These are phyloP conservation scores for Salvia rosmarinus DNA, from an alignment of 257 asterid species.

Conservation along the genomic window DNA sequence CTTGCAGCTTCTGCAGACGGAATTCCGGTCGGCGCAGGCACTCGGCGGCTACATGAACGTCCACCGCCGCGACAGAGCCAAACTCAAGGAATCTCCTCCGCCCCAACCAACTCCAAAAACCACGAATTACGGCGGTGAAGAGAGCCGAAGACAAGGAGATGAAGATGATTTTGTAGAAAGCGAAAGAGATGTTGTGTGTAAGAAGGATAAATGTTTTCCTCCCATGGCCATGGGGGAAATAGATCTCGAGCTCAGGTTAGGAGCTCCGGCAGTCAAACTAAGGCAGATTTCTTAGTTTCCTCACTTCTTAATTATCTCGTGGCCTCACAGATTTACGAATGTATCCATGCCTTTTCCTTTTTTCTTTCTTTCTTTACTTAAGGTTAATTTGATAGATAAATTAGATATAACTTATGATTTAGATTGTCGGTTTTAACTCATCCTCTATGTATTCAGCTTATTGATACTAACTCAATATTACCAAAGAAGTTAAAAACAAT, in stretches of 20 bases:
- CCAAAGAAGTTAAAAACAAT: no score
- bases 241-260: conserved; percentile 84
- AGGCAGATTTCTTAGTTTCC: conserved; percentile 5
- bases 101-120: neutral
- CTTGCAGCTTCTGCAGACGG: conserved; percentile 65
- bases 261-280: conserved; percentile 50
- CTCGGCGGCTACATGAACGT: conserved; percentile 84
- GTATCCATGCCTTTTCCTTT: no score
- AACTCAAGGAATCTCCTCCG: conserved; percentile 51
- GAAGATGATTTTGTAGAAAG: conserved; percentile 7
- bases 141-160: neutral
- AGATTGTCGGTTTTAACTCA: neutral
- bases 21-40: conserved; percentile 71
- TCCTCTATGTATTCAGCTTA: no score
- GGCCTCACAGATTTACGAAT: no score
- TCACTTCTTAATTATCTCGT: neutral
- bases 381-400: neutral
- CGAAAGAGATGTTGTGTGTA: conserved; percentile 49
- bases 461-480: neutral
- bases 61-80: conserved; percentile 73
- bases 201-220: conserved; percentile 22
- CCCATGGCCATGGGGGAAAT: conserved; percentile 41
- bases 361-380: no score
- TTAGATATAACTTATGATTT: neutral
- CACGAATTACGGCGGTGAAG: neutral